These are phyloP conservation scores for Backusella tuberculispora DNA, from an alignment of 192 early-diverging fungal species.

Conservation along the genomic window DNA sequence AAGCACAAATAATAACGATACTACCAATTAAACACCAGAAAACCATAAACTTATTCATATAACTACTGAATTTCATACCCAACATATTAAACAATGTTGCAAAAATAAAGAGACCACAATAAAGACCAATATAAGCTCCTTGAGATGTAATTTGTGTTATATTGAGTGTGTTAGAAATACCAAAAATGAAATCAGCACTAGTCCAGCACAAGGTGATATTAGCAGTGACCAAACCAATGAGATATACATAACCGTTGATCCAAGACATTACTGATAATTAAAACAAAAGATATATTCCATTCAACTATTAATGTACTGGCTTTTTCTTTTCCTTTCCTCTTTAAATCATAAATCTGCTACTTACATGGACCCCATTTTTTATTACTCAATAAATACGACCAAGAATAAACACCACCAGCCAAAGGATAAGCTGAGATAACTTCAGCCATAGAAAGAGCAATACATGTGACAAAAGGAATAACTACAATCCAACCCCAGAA, in stretches of 20 bases:
- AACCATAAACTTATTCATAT: constrained; percentile 46
- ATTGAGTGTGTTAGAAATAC: constrained; percentile 40
- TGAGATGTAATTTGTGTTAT: constrained; percentile 36
- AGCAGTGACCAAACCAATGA: constrained; percentile 23
- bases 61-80: constrained; percentile 39
- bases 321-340: neutral
- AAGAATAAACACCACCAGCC: constrained; percentile 39
- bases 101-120: constrained; percentile 42
- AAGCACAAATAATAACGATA: constrained; percentile 45
- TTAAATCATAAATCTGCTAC: constrained; percentile 15
- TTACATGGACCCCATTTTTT: constrained; percentile 35
- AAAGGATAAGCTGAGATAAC: constrained; percentile 46
- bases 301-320: neutral
- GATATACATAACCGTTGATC: constrained; percentile 29
- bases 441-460: constrained; percentile 51
- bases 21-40: constrained; percentile 49
- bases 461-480: constrained; percentile 44
- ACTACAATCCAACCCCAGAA: constrained; percentile 56
- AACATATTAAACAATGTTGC: constrained; percentile 42
- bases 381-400: constrained; percentile 17
- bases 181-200: constrained; percentile 44
- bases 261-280: constrained; percentile 32
- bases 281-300: neutral
- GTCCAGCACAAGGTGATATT: constrained; percentile 42
- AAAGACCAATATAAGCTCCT: constrained; percentile 49